phyloP scores from a whole-genome alignment of 805 yeast species.

The Lachancea waltii region DNA sequence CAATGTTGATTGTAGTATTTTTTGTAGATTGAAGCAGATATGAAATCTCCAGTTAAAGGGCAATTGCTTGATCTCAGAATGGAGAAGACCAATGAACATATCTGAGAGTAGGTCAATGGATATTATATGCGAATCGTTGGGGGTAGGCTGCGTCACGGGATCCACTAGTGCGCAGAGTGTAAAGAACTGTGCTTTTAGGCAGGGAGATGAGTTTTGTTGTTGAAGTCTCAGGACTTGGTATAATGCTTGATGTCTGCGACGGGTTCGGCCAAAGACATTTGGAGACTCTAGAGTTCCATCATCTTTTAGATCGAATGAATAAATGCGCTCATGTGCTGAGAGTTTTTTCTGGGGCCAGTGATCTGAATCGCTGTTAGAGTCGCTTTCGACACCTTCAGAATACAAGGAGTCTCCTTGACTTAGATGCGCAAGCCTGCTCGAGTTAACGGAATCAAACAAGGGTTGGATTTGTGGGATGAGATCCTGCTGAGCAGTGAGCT shows the following conservation, averaged over 20 bases:
- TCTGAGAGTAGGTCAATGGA: conserved; percentile 53
- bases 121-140: conserved; percentile 44
- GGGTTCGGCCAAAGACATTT: conserved; percentile 20
- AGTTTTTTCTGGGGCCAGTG: conserved; percentile 7
- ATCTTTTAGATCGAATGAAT: conserved; percentile 20
- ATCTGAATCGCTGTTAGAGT: conserved; percentile 4
- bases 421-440: conserved; percentile 1
- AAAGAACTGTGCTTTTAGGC: conserved; percentile 19
- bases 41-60: conserved; percentile 21
- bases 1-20: conserved; percentile 21
- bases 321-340: conserved; percentile 12
- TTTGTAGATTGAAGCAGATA: conserved; percentile 26
- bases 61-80: conserved; percentile 18
- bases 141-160: conserved; percentile 66
- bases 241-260: conserved; percentile 22
- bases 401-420: background rate
- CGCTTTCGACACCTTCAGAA: conserved; percentile 3
- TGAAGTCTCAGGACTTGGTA: conserved; percentile 15
- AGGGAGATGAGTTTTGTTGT: conserved; percentile 15
- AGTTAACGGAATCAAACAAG: conserved; percentile 3
- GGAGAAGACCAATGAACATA: conserved; percentile 40
- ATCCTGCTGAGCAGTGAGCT: conserved; percentile 10
- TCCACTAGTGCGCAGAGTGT: conserved; percentile 41
- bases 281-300: conserved; percentile 18
- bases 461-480: conserved; percentile 10